Evolutionary conservation across 495 filamentous ascomycete species (phyloP).

Genomic region (Letharia columbiana): DNA sequence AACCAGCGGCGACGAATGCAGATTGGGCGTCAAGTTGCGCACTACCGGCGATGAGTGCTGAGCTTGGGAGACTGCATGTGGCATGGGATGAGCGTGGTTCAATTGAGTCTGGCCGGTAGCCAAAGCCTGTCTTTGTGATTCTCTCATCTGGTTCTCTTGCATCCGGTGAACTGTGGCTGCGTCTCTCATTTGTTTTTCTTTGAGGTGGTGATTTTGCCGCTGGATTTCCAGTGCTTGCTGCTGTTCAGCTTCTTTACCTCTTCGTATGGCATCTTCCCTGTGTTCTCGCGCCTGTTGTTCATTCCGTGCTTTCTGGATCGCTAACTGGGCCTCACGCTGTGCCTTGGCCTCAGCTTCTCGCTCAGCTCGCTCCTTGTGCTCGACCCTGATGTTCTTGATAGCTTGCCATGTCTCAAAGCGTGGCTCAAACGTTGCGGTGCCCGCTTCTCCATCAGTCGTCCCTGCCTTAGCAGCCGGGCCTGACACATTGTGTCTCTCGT

Average conservation of each 20-base stretch:
- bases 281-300: constrained; percentile 20
- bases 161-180: not conserved
- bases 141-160: constrained; percentile 24
- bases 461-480: constrained; percentile 53
- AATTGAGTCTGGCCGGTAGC: constrained; percentile 41
- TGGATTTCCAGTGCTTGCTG: constrained; percentile 13
- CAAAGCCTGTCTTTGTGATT: constrained; percentile 23
- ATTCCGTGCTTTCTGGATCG: constrained; percentile 27
- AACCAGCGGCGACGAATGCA: constrained; percentile 67
- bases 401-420: constrained; percentile 86
- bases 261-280: constrained; percentile 29
- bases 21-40: constrained; percentile 71
- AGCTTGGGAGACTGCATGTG: constrained; percentile 51
- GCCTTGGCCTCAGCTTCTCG: constrained; percentile 59
- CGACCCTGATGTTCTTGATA: constrained; percentile 71
- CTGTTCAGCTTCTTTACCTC: constrained; percentile 26
- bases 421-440: constrained; percentile 64
- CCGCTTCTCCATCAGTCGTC: constrained; percentile 65
- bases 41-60: constrained; percentile 71
- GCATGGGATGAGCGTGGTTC: constrained; percentile 28
- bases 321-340: constrained; percentile 42
- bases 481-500: constrained; percentile 66
- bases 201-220: constrained; percentile 2
- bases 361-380: constrained; percentile 59
- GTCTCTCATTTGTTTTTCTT: constrained; percentile 5